A percentile compares a stretch with the other conserved stretches of the same genome.
These are phyloP conservation scores for Novymonas esmeraldas DNA, from an alignment of 208 protist genomes.

Conservation along the genomic window DNA sequence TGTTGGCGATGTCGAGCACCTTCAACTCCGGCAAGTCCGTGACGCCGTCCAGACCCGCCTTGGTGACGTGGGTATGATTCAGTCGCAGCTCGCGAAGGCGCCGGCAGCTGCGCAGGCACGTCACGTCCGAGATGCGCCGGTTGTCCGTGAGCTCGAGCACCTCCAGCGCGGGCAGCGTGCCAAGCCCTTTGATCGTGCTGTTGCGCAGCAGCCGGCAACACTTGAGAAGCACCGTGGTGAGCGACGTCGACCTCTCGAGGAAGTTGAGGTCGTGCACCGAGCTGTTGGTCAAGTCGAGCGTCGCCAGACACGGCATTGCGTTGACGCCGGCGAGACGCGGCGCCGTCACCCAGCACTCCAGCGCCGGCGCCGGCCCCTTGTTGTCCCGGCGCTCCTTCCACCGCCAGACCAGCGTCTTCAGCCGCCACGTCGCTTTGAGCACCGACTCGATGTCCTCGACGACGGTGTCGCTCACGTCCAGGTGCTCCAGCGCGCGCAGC, in stretches of 20 bases:
- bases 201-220: conserved; percentile 48
- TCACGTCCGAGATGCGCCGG: conserved; percentile 49
- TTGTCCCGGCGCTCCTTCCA: conserved; percentile 66
- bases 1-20: conserved; percentile 46
- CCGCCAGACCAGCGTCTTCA: conserved; percentile 65
- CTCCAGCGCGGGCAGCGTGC: conserved; percentile 37
- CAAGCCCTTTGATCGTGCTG: conserved; percentile 21
- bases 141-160: conserved; percentile 56
- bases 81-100: conserved; percentile 47
- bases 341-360: conserved; percentile 62
- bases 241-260: conserved; percentile 30
- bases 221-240: conserved; percentile 37
- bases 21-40: conserved; percentile 39
- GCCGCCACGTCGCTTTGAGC: conserved; percentile 32
- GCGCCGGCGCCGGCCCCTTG: conserved; percentile 40
- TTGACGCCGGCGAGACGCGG: conserved; percentile 37
- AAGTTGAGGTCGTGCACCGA: conserved; percentile 52
- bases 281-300: conserved; percentile 55
- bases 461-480: conserved; percentile 75
- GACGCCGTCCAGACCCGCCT: conserved; percentile 38
- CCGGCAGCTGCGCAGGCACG: conserved; percentile 32
- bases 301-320: conserved; percentile 35
- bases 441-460: conserved; percentile 62
- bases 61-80: conserved; percentile 46
- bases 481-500: conserved; percentile 46